Conservation (phyloP, 208 protist species). For the Wallacemonas sp. region DNA sequence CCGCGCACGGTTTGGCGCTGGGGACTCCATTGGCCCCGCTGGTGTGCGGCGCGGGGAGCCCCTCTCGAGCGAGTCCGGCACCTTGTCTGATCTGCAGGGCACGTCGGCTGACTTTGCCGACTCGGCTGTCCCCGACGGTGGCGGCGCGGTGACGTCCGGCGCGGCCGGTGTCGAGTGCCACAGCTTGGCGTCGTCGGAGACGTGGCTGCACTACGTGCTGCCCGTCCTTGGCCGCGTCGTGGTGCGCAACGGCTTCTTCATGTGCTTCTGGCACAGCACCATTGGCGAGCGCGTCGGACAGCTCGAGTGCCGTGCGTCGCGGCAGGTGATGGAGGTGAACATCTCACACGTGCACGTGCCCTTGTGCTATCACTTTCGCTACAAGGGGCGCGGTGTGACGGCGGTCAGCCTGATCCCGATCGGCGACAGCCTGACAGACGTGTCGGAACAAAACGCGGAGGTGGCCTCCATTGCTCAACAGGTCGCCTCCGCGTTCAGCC, state of each 20-base stretch:
- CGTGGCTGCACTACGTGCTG: constrained; percentile 36
- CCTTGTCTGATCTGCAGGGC: background rate
- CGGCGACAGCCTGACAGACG: constrained; percentile 30
- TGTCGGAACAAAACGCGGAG: constrained; percentile 46
- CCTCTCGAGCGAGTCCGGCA: background rate
- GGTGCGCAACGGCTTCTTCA: constrained; percentile 46
- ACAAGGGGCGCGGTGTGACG: constrained; percentile 55
- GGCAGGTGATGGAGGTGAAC: constrained; percentile 40
- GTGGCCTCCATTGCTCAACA: constrained; percentile 46
- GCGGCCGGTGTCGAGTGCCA: constrained; percentile 14
- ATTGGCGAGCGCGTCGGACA: constrained; percentile 40
- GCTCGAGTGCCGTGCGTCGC: constrained; percentile 48
- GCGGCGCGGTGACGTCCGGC: background rate
- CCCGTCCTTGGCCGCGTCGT: constrained; percentile 38
- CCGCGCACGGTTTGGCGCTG: background rate
- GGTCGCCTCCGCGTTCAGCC: constrained; percentile 42
- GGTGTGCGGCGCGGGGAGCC: background rate
- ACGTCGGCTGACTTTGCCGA: background rate
- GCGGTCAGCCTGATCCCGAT: constrained; percentile 33
- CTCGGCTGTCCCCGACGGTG: background rate
- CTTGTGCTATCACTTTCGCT: constrained; percentile 48
- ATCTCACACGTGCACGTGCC: constrained; percentile 47
- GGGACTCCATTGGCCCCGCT: background rate
- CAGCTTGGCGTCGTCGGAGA: constrained; percentile 18
- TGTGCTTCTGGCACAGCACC: constrained; percentile 47